Percentiles rank a stretch among this genome's conserved stretches.
Evolutionary conservation across 1,139 yeast species (phyloP).

Genomic region (Yamadazyma atmosphaerica): DNA sequence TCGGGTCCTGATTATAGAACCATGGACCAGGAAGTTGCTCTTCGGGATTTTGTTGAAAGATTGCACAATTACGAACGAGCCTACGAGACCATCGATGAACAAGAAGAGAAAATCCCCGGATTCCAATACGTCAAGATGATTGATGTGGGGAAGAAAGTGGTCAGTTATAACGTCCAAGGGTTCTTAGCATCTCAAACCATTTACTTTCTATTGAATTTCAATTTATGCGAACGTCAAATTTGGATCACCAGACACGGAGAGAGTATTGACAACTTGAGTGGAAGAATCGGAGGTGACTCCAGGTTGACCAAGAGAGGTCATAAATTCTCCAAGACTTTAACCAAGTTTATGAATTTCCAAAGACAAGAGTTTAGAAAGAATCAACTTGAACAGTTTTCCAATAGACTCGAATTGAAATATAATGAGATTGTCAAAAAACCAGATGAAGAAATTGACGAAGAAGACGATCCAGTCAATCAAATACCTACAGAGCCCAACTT

Average conservation of each 20-base stretch:
- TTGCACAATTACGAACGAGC: constrained; percentile 84
- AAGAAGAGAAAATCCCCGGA: constrained; percentile 58
- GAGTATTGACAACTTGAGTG: constrained; percentile 77
- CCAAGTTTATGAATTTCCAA: constrained; percentile 73
- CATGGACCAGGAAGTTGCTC: constrained; percentile 80
- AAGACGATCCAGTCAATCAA: constrained; percentile 23
- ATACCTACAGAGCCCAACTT: constrained; percentile 67
- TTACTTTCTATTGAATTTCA: constrained; percentile 85
- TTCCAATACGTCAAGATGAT: constrained; percentile 93
- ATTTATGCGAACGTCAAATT: constrained; percentile 85
- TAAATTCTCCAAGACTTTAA: constrained; percentile 69
- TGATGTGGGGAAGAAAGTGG: constrained; percentile 92
- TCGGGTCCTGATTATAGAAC: constrained; percentile 91
- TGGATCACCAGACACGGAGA: constrained; percentile 98
- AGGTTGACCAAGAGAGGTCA: constrained; percentile 75
- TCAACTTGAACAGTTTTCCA: constrained; percentile 57
- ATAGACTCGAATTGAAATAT: constrained; percentile 42
- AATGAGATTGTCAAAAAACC: constrained; percentile 26
- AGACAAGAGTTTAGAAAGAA: constrained; percentile 65
- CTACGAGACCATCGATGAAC: constrained; percentile 85
- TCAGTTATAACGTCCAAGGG: constrained; percentile 88
- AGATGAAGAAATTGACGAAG: constrained; percentile 24
- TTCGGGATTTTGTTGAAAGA: constrained; percentile 79
- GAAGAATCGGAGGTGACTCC: constrained; percentile 91
- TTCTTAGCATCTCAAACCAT: constrained; percentile 92